A percentile compares a stretch with the other conserved stretches of the same genome.
Evolutionary conservation across 805 yeast species (phyloP).

Genomic region (Yarrowia deformans): DNA sequence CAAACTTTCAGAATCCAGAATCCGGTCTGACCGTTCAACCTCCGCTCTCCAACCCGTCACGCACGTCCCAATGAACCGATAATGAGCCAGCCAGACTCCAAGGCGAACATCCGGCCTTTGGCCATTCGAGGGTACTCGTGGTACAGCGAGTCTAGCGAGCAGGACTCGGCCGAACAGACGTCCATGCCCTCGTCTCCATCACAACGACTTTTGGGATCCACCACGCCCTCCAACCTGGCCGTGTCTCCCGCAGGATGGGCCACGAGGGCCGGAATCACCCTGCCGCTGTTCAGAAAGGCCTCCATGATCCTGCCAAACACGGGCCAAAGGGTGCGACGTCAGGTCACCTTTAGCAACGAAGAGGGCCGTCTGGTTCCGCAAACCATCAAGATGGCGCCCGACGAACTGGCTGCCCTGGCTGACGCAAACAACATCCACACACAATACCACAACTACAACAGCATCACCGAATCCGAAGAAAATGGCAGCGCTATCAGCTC

Average conservation of each 20-base stretch:
- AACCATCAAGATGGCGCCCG: conserved; percentile 10
- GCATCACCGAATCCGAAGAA: not conserved
- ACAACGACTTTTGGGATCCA: conserved; percentile 27
- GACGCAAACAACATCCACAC: not conserved
- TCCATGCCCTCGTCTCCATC: conserved; percentile 20
- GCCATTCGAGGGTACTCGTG: conserved; percentile 31
- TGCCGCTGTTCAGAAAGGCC: conserved; percentile 43
- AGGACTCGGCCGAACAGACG: conserved; percentile 20
- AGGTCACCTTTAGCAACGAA: conserved; percentile 25
- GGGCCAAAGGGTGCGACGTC: conserved; percentile 47
- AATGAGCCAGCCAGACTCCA: conserved; percentile 24
- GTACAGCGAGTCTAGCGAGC: conserved; percentile 32
- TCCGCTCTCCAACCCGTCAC: not conserved
- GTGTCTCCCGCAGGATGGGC: conserved; percentile 30
- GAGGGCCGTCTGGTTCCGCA: conserved; percentile 11
- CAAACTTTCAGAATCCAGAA: conserved; percentile 5
- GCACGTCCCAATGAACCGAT: not conserved
- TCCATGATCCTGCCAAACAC: conserved; percentile 58
- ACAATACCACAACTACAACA: conserved; percentile 10
- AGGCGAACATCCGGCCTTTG: conserved; percentile 18
- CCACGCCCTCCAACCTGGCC: not conserved
- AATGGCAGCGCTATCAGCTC: not conserved
- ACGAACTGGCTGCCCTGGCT: conserved; percentile 12
- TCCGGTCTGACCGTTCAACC: not conserved
- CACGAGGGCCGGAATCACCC: conserved; percentile 34